Evolutionary conservation across 306 rosid species (phyloP), one percentile per base, ranked within the genome.

Genomic region (Lotus japonicus): DNA sequence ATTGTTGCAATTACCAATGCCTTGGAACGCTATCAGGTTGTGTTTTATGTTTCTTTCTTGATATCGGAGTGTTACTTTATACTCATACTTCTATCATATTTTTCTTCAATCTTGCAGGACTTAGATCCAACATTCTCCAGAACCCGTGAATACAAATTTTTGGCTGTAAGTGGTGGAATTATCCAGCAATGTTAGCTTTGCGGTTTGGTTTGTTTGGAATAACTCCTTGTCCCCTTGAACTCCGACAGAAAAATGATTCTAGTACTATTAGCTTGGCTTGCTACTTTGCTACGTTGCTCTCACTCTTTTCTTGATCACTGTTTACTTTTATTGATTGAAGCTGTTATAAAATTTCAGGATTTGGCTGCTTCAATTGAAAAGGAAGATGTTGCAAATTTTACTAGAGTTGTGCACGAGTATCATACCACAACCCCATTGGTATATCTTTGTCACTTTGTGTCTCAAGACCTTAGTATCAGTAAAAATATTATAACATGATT

Each of bases 21-120:
- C 10, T 90, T 95, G 76, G 99, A 95, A 84, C 85, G 78, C 58
- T 95, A 90, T 59, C 92, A 88, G 97, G 99, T 84, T 64, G 46
- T 11, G 43, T 54, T 15, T 19, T 9, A 39, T 54, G 49, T 58
- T 60, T 61, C 59, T 58, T 31, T 42, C 44, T 33, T 38, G 62
- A 0, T 52, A 63, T 38, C 31, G 39, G 60, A 13, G 73, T 21
- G 23, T 23, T 66, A 54, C 23, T 61, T 39, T 21, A 13, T 9
- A 17, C 13, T 28, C 43, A 53, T 42, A 44, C 17, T 41, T 54
- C 11, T 66, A 35, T 50, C 75, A 54, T 45, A 43, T 41, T 46
- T 53, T 38, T 43, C 19, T 16, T 80, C 54, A 33, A 53, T 80
- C 64, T 21, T 56, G 54, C 57, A 83, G 87, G 87, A 83, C 74